Evolutionary conservation across 139 green algal species (phyloP).

Genomic region (Zygnema circumcarinatum): DNA sequence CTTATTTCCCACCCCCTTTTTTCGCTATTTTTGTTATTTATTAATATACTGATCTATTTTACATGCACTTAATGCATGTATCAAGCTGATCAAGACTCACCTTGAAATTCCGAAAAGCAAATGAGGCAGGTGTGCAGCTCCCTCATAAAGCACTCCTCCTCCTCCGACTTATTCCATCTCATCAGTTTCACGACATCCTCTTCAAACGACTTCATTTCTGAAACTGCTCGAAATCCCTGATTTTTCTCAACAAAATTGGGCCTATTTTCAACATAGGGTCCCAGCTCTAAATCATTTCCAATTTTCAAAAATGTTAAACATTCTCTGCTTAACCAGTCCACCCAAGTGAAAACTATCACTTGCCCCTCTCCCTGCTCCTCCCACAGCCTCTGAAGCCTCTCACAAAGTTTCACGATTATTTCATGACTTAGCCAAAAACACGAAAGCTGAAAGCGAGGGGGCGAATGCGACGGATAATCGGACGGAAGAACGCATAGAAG

Average conservation of each 20-base stretch:
- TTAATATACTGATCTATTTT: too few species aligned
- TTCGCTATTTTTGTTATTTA: too few species aligned
- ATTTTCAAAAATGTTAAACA: conserved; percentile 15
- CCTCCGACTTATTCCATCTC: conserved; percentile 32
- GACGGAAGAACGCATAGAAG: conserved; percentile 29
- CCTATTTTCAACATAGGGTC: not conserved
- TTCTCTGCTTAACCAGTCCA: conserved; percentile 31
- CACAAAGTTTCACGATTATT: conserved; percentile 29
- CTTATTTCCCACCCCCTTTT: too few species aligned
- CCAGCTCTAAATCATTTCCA: conserved; percentile 18
- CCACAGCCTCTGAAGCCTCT: conserved; percentile 18
- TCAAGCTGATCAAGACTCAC: conserved; percentile 3
- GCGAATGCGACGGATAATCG: conserved; percentile 30
- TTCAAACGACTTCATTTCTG: conserved; percentile 32
- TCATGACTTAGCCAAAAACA: conserved; percentile 19
- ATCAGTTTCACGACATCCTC: conserved; percentile 15
- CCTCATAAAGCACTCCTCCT: conserved; percentile 1
- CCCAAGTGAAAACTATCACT: conserved; percentile 43
- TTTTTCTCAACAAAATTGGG: not conserved
- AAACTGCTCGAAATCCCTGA: conserved; percentile 10
- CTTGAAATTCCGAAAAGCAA: conserved; percentile 54
- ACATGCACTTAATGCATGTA: too few species aligned
- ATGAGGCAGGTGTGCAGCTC: conserved; percentile 39
- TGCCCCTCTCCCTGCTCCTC: conserved; percentile 27
- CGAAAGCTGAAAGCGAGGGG: conserved; percentile 40